phyloP scores from a whole-genome alignment of 306 rosid species.

The Quercus mongolica region DNA sequence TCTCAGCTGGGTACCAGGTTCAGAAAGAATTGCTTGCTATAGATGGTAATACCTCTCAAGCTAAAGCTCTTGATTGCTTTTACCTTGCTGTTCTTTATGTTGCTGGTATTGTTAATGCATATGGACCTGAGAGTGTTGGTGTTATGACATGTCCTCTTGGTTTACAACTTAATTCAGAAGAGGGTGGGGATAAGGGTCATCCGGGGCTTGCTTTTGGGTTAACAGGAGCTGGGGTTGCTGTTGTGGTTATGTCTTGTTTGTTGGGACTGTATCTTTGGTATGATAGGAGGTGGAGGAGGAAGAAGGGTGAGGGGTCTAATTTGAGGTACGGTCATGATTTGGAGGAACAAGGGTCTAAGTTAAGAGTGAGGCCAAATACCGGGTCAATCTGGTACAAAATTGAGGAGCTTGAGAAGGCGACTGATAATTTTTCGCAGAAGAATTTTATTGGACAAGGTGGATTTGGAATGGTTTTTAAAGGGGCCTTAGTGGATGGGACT shows the following conservation, averaged over 20 bases:
- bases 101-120: conserved; percentile 76
- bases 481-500: conserved; percentile 64
- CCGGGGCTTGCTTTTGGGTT: conserved; percentile 69
- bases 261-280: conserved; percentile 66
- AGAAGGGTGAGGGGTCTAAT: conserved; percentile 18
- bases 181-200: conserved; percentile 31
- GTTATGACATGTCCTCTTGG: conserved; percentile 58
- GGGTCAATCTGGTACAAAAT: conserved; percentile 90
- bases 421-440: conserved; percentile 63
- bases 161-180: conserved; percentile 32
- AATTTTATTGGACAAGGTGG: conserved; percentile 93
- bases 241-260: conserved; percentile 49
- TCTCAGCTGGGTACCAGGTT: conserved; percentile 45
- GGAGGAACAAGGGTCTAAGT: conserved; percentile 64
- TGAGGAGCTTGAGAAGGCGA: conserved; percentile 85
- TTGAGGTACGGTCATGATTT: conserved; percentile 43
- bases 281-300: conserved; percentile 48
- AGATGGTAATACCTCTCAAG: conserved; percentile 67
- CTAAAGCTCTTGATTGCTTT: conserved; percentile 38
- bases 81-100: conserved; percentile 66
- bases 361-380: conserved; percentile 73
- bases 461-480: conserved; percentile 83
- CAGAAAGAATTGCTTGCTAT: conserved; percentile 26
- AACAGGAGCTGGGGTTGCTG: conserved; percentile 68
- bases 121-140: conserved; percentile 73